These are phyloP conservation scores for Chlorophyllum brunneum DNA, from an alignment of 768 basidiomycete genomes.

Conservation along the genomic window DNA sequence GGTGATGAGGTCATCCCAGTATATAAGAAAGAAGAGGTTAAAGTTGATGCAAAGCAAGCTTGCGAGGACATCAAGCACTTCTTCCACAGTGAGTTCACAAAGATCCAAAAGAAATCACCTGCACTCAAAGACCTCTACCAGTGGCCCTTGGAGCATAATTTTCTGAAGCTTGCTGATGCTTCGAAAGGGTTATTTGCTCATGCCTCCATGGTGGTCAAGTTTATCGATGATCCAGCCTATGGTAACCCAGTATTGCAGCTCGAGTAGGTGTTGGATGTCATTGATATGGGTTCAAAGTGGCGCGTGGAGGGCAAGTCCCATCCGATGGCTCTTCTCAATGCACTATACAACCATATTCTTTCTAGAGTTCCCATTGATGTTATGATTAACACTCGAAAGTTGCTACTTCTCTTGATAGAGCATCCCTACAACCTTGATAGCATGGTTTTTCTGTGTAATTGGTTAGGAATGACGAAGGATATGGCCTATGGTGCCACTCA, in stretches of 20 bases:
- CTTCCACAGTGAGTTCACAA: conserved; percentile 5
- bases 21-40: not conserved
- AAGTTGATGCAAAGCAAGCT: conserved; percentile 12
- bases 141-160: conserved; percentile 18
- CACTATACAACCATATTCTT: not conserved
- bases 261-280: not conserved
- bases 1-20: not conserved
- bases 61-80: conserved; percentile 15
- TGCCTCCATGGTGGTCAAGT: conserved; percentile 20
- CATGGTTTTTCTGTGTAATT: not conserved
- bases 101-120: conserved; percentile 7
- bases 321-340: not conserved
- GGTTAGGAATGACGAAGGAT: not conserved
- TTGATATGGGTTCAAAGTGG: not conserved
- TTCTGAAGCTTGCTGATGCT: conserved; percentile 15
- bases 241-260: not conserved
- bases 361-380: not conserved
- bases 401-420: not conserved
- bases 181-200: conserved; percentile 25
- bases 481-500: not conserved
- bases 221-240: conserved; percentile 13
- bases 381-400: not conserved
- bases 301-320: not conserved
- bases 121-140: not conserved
- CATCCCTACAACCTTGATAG: not conserved